Percentiles rank a stretch among this genome's conserved stretches.
Evolutionary conservation across 495 filamentous ascomycete genomes (phyloP).

Genomic region (Astrothelium subdiscretum): DNA sequence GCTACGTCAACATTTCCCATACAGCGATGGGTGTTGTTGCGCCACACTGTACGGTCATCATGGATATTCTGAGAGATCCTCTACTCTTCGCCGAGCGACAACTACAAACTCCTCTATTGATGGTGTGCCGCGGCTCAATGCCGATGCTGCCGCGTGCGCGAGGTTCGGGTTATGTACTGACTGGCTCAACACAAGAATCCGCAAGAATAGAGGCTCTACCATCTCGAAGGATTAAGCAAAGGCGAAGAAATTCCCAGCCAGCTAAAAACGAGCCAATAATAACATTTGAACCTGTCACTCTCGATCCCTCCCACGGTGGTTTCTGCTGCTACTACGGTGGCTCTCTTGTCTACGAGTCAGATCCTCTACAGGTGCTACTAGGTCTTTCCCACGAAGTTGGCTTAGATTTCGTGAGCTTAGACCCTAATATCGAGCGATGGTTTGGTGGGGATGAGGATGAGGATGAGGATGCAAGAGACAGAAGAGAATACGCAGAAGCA

Average conservation of each 20-base stretch:
- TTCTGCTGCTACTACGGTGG: neutral
- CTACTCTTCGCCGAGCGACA: neutral
- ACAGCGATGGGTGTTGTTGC: neutral
- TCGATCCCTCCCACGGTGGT: neutral
- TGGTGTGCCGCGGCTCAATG: neutral
- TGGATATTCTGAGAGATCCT: neutral
- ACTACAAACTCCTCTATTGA: neutral
- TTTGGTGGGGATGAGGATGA: neutral
- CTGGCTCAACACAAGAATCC: neutral
- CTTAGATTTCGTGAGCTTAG: too few species aligned
- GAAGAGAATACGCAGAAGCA: neutral
- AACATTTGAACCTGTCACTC: neutral
- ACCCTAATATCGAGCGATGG: neutral
- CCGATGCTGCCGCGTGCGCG: neutral
- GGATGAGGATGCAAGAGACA: neutral
- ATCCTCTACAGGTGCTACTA: neutral
- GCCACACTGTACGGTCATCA: neutral
- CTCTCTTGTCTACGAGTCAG: neutral
- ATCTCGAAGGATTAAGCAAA: neutral
- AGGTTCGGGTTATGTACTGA: neutral
- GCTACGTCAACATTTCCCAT: neutral
- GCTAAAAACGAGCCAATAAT: neutral
- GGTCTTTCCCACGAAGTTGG: neutral
- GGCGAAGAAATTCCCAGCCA: neutral
- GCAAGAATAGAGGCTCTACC: neutral